Conservation (phyloP, 805 yeast genomes). For the Monosporozyma unispora region DNA sequence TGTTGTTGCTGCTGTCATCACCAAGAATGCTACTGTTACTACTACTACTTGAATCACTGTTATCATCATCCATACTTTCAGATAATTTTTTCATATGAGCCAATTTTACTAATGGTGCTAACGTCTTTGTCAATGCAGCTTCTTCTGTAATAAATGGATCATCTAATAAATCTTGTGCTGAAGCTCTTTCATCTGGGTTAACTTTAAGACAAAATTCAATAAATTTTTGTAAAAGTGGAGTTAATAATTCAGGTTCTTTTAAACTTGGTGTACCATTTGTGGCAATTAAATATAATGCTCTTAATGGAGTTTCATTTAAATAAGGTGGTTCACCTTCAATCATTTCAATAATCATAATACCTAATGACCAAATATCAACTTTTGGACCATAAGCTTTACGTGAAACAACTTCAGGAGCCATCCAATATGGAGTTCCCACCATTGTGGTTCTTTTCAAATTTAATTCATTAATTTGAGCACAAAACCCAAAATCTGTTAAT, state of each 20-base stretch:
- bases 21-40: background rate
- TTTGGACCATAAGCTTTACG: conserved; percentile 93
- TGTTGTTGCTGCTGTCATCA: background rate
- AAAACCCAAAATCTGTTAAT: conserved; percentile 91
- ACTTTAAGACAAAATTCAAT: conserved; percentile 74
- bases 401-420: conserved; percentile 98
- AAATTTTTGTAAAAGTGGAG: conserved; percentile 57
- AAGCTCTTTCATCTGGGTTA: conserved; percentile 70
- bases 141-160: conserved; percentile 52
- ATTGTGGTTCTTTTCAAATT: conserved; percentile 88
- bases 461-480: conserved; percentile 82
- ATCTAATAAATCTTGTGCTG: conserved; percentile 60
- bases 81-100: conserved; percentile 6
- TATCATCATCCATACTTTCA: conserved; percentile 6
- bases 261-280: conserved; percentile 94
- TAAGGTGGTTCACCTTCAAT: conserved; percentile 99
- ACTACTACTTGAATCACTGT: conserved; percentile 1
- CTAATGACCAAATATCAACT: conserved; percentile 96
- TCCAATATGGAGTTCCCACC: conserved; percentile 99
- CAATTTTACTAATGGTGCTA: conserved; percentile 57
- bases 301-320: conserved; percentile 87
- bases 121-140: conserved; percentile 50
- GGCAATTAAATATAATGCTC: conserved; percentile 89
- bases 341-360: conserved; percentile 98
- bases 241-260: conserved; percentile 76